A percentile compares a stretch with the other conserved stretches of the same genome.
phyloP scores from a whole-genome alignment of 192 early-diverging fungal genomes.

The Coemansia asiatica region DNA sequence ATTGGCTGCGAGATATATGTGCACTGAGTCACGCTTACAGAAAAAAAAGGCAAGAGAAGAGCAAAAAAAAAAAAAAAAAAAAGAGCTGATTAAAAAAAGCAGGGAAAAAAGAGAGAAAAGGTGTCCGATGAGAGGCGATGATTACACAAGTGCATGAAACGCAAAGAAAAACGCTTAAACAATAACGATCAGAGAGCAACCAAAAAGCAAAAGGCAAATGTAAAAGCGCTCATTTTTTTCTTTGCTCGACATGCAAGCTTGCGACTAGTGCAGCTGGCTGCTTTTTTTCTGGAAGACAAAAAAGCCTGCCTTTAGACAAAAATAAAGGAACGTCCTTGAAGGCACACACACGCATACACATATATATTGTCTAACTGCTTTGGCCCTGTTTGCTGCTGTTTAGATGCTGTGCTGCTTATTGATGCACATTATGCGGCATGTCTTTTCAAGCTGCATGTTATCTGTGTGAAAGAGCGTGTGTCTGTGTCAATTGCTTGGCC shows the following conservation, averaged over 20 bases:
- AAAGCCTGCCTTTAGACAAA: too few relatives aligned
- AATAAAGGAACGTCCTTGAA: too few relatives aligned
- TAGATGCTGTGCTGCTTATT: not conserved
- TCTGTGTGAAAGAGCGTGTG: not conserved
- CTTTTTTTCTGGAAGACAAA: too few relatives aligned
- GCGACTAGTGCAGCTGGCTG: too few relatives aligned
- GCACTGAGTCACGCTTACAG: slow-evolving; percentile 1
- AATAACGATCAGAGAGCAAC: too few relatives aligned
- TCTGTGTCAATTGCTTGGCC: not conserved
- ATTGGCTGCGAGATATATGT: not conserved
- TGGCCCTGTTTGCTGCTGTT: not conserved
- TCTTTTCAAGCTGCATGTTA: not conserved
- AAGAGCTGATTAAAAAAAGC: slow-evolving; percentile 1
- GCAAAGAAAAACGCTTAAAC: too few relatives aligned
- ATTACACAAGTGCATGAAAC: too few relatives aligned
- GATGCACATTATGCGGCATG: not conserved
- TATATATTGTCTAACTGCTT: not conserved
- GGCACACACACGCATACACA: too few relatives aligned
- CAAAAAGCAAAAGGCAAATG: too few relatives aligned
- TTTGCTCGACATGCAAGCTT: too few relatives aligned
- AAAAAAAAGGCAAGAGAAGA: slow-evolving; percentile 8
- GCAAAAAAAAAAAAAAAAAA: slow-evolving; percentile 3
- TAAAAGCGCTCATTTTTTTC: too few relatives aligned
- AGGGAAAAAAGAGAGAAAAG: slow-evolving; percentile 17
- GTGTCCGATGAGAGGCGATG: not conserved